A percentile compares a stretch with the other conserved stretches of the same genome.
These are phyloP conservation scores for Rhamnella rubrinervis DNA, from an alignment of 331 rosid species.

Conservation along the genomic window DNA sequence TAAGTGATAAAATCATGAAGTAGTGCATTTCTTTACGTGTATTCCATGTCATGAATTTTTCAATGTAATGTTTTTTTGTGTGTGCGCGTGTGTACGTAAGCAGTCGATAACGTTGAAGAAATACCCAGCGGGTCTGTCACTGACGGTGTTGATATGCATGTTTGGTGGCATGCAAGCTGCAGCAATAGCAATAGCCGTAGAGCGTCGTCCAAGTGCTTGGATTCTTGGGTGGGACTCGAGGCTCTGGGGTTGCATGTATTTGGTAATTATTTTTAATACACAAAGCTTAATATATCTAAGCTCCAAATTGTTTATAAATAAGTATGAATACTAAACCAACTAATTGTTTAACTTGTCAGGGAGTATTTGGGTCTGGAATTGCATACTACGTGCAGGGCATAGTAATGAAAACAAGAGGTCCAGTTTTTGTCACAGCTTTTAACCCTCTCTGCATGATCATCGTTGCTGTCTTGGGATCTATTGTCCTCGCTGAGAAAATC, in stretches of 20 bases:
- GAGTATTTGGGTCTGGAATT: conserved; percentile 67
- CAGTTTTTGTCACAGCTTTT: conserved; percentile 85
- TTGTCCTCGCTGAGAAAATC: conserved; percentile 60
- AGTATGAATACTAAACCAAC: too few species aligned
- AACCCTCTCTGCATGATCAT: conserved; percentile 82
- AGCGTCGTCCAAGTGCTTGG: conserved; percentile 50
- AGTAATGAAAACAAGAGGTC: conserved; percentile 66
- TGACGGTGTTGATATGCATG: conserved; percentile 56
- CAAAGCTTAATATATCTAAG: not conserved
- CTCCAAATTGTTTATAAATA: too few species aligned
- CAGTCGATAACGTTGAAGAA: conserved; percentile 59
- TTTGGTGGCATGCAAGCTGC: conserved; percentile 45
- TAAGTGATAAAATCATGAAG: conserved; percentile 4
- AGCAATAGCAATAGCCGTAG: conserved; percentile 46
- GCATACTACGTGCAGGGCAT: conserved; percentile 71
- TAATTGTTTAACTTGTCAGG: conserved; percentile 27
- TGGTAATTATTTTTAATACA: conserved; percentile 33
- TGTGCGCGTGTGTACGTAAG: not conserved
- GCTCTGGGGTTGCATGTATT: conserved; percentile 64
- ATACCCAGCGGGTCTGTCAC: conserved; percentile 65
- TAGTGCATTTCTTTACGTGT: not conserved
- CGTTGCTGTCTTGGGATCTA: conserved; percentile 45
- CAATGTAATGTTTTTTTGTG: too few species aligned
- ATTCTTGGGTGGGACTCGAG: conserved; percentile 59
- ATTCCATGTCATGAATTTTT: too few species aligned